Conservation (phyloP, 2,329 filamentous ascomycete species). For the Monilinia fructigena region DNA sequence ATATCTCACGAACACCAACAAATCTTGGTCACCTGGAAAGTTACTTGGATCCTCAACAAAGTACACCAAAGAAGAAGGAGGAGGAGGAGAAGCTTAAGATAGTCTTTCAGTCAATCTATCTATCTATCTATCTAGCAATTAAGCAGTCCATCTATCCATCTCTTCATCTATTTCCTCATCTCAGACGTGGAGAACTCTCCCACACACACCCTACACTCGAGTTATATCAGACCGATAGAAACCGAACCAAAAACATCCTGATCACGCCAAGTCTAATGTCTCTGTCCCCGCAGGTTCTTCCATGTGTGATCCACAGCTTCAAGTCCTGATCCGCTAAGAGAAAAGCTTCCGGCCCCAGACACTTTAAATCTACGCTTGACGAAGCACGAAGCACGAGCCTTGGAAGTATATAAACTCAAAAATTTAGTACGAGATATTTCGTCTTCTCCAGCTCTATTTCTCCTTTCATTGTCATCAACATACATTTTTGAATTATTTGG, state of each 20-base stretch:
- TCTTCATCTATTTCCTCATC: too few relatives aligned
- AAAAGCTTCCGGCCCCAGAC: conserved; percentile 20
- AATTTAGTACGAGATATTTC: neutral
- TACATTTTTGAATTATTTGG: neutral
- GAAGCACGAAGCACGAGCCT: neutral
- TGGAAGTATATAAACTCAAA: neutral
- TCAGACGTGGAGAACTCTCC: too few relatives aligned
- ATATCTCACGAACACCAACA: neutral
- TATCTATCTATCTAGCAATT: too few relatives aligned
- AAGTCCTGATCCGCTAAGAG: conserved; percentile 11
- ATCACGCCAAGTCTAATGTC: neutral
- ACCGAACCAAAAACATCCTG: neutral
- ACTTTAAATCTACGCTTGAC: neutral
- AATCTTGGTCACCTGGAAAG: neutral
- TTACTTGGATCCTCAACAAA: conserved; percentile 1
- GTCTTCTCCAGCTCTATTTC: neutral
- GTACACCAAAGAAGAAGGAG: neutral
- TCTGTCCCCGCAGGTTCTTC: too few relatives aligned
- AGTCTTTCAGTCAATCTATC: neutral
- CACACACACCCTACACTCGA: too few relatives aligned
- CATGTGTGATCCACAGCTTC: too few relatives aligned
- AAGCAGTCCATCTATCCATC: too few relatives aligned
- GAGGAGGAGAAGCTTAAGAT: neutral
- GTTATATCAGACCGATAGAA: neutral
- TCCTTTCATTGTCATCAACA: neutral